Percentiles rank a stretch among this genome's conserved stretches.
Evolutionary conservation across 140 eudicot species (phyloP).

Genomic region (Senecio squalidus): DNA sequence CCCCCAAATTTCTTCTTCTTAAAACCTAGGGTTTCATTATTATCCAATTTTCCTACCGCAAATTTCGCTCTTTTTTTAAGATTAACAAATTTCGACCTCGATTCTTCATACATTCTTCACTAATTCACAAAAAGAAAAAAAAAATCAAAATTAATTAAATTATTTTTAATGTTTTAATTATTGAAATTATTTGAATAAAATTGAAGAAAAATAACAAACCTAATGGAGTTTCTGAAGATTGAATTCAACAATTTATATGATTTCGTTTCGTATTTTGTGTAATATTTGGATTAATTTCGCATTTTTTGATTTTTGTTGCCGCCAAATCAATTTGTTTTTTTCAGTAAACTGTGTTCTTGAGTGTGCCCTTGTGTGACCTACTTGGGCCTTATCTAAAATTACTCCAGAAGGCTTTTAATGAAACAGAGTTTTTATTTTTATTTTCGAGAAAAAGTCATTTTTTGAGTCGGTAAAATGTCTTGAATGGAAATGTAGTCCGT

Average conservation of each 20-base stretch:
- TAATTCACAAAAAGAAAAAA: slow-evolving; percentile 1
- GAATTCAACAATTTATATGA: too few species aligned
- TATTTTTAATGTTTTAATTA: background rate
- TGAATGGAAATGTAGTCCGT: too few species aligned
- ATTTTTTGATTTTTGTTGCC: slow-evolving; percentile 16
- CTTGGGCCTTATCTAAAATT: slow-evolving; percentile 10
- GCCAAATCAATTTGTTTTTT: slow-evolving; percentile 20
- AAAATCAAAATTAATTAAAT: background rate
- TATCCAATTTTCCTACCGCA: slow-evolving; percentile 15
- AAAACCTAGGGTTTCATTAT: slow-evolving; percentile 29
- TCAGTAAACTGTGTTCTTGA: background rate
- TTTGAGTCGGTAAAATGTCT: too few species aligned
- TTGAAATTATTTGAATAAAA: background rate
- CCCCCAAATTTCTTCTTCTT: slow-evolving; percentile 25
- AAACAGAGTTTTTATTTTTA: too few species aligned
- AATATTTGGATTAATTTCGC: background rate
- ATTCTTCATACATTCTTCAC: slow-evolving; percentile 38
- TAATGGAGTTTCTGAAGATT: too few species aligned
- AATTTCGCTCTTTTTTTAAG: slow-evolving; percentile 34
- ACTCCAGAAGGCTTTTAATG: background rate
- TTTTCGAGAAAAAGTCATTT: too few species aligned
- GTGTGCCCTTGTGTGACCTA: slow-evolving; percentile 20
- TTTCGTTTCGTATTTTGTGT: too few species aligned
- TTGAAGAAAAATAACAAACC: slow-evolving; percentile 7
- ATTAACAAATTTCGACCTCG: slow-evolving; percentile 28